Conservation (phyloP, 1,284 basidiomycete genomes). For the Coniferiporia weirii region DNA sequence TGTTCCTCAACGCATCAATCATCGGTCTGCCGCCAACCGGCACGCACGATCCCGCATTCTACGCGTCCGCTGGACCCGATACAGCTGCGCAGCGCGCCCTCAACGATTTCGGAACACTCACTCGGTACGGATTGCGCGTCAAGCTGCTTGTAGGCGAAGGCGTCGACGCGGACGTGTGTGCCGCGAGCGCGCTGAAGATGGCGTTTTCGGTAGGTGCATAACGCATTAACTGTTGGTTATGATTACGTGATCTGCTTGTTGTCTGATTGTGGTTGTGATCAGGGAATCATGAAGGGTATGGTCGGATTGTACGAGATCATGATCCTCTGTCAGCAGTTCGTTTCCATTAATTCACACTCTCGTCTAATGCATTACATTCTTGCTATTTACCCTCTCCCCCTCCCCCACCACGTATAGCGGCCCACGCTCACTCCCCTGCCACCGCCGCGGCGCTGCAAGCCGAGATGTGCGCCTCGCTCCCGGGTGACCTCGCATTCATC, state of each 20-base stretch:
- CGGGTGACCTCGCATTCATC: neutral
- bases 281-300: slow-evolving; percentile 12
- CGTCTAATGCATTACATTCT: neutral
- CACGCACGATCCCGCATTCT: slow-evolving; percentile 19
- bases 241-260: neutral
- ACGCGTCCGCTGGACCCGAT: slow-evolving; percentile 13
- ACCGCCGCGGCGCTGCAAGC: neutral
- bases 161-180: slow-evolving; percentile 16
- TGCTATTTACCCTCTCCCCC: no score
- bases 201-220: neutral
- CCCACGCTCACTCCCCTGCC: slow-evolving; percentile 1
- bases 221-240: neutral
- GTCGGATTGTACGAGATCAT: slow-evolving; percentile 4
- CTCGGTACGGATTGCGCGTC: slow-evolving; percentile 7
- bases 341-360: neutral
- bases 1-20: slow-evolving; percentile 20
- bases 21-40: slow-evolving; percentile 20
- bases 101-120: slow-evolving; percentile 1
- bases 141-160: slow-evolving; percentile 12
- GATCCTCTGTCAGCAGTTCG: neutral
- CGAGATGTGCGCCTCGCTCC: slow-evolving; percentile 1
- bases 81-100: neutral
- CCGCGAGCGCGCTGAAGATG: slow-evolving; percentile 21
- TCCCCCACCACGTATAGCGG: neutral
- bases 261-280: neutral